Evolutionary conservation across 2,329 filamentous ascomycete species (phyloP).

Genomic region (Thelonectria rubi): DNA sequence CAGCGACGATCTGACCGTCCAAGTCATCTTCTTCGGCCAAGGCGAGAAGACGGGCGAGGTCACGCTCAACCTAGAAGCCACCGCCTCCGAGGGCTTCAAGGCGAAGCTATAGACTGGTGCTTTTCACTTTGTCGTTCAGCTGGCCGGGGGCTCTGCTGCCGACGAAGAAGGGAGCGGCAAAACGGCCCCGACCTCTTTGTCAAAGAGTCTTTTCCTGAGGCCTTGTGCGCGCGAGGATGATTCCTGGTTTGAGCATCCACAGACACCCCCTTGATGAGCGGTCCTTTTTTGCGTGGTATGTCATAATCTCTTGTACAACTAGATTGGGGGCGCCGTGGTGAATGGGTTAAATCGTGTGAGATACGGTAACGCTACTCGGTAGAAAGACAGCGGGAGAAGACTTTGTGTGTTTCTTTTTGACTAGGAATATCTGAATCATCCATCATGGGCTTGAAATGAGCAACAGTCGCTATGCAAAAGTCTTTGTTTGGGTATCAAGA

Average conservation of each 20-base stretch:
- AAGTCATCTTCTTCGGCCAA: slow-evolving; percentile 98
- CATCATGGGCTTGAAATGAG: not conserved
- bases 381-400: not conserved
- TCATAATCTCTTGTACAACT: slow-evolving; percentile 18
- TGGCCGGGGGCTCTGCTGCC: no score
- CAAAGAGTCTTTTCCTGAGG: slow-evolving; percentile 27
- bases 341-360: not conserved
- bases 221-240: slow-evolving; percentile 30
- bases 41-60: slow-evolving; percentile 80
- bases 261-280: not conserved
- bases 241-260: not conserved
- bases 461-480: no score
- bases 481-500: no score
- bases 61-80: slow-evolving; percentile 86
- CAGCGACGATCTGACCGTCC: slow-evolving; percentile 94
- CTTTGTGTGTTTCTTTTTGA: slow-evolving; percentile 3
- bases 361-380: not conserved
- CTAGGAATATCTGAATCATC: not conserved
- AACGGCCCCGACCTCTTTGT: no score
- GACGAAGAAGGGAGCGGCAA: no score
- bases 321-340: slow-evolving; percentile 7
- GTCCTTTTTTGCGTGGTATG: slow-evolving; percentile 9
- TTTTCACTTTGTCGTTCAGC: no score
- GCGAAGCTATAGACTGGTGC: slow-evolving; percentile 49
- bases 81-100: slow-evolving; percentile 59